These are phyloP conservation scores for Boletus sensibilis DNA, from an alignment of 768 basidiomycete genomes.

Conservation along the genomic window DNA sequence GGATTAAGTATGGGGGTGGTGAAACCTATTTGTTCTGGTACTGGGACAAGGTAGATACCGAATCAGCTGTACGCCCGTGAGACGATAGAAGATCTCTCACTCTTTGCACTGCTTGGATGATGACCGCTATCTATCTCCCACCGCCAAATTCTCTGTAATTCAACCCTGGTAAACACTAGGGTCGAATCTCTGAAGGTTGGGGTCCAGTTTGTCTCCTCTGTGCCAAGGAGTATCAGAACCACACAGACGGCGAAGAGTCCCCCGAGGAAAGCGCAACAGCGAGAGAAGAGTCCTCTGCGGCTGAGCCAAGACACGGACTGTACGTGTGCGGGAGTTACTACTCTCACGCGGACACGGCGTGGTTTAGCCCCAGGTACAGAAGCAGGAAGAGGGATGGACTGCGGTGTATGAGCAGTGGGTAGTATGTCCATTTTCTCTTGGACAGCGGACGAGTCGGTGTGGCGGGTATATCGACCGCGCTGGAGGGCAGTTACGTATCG, in stretches of 20 bases:
- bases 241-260: conserved; percentile 48
- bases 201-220: conserved; percentile 43
- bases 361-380: conserved; percentile 52
- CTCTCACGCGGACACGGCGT: conserved; percentile 56
- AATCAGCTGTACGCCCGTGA: conserved; percentile 10
- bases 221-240: conserved; percentile 41
- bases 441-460: conserved; percentile 33
- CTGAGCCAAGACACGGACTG: conserved; percentile 47
- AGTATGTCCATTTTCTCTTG: conserved; percentile 39
- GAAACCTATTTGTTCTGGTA: conserved; percentile 63
- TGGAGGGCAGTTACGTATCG: conserved; percentile 7
- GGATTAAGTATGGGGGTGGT: conserved; percentile 60
- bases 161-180: conserved; percentile 65
- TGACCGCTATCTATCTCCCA: conserved; percentile 93
- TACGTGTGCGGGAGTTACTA: conserved; percentile 48
- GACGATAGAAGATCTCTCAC: conserved; percentile 42
- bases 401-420: conserved; percentile 25
- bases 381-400: conserved; percentile 56
- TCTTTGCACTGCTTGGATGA: conserved; percentile 69
- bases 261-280: conserved; percentile 51
- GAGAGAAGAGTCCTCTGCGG: conserved; percentile 53
- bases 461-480: conserved; percentile 5
- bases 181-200: conserved; percentile 51
- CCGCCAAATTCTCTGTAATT: conserved; percentile 84
- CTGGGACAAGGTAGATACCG: conserved; percentile 34